Conservation (phyloP, 78 protist species). For the Corallochytrium limacisporum region DNA sequence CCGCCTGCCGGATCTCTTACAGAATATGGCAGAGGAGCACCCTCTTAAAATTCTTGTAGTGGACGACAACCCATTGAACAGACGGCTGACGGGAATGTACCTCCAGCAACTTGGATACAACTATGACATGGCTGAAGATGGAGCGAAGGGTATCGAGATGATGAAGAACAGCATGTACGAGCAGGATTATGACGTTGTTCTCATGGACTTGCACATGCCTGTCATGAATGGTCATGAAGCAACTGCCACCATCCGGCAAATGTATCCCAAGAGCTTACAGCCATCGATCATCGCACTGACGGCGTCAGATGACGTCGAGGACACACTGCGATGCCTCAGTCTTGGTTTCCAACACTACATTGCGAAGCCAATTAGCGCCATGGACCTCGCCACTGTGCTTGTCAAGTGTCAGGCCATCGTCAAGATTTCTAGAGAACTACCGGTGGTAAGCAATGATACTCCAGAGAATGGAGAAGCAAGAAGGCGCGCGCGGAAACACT, state of each 20-base stretch:
- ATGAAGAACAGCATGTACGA: neutral
- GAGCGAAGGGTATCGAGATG: neutral
- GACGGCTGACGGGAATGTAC: neutral
- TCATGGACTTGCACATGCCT: conserved; percentile 2
- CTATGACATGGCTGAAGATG: neutral
- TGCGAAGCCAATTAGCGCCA: conserved; percentile 2
- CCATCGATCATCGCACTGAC: conserved; percentile 10
- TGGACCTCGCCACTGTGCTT: conserved; percentile 5
- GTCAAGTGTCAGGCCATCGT: too few relatives aligned
- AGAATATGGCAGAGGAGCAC: neutral
- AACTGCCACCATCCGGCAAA: neutral
- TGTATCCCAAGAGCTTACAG: conserved; percentile 1
- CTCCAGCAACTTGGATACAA: neutral
- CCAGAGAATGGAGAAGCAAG: too few relatives aligned
- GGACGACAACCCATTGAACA: conserved; percentile 1
- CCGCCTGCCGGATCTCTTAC: neutral
- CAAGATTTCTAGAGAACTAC: too few relatives aligned
- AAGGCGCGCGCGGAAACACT: too few relatives aligned
- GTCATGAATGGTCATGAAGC: conserved; percentile 6
- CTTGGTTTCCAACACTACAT: conserved; percentile 5
- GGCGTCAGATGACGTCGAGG: neutral
- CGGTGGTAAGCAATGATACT: too few relatives aligned
- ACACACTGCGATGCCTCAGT: conserved; percentile 2
- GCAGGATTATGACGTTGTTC: neutral
- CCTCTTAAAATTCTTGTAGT: conserved; percentile 15